A percentile compares a stretch with the other conserved stretches of the same genome.
Conservation (phyloP, 2,329 filamentous ascomycete genomes). For the Ascocoryne sarcoides region DNA sequence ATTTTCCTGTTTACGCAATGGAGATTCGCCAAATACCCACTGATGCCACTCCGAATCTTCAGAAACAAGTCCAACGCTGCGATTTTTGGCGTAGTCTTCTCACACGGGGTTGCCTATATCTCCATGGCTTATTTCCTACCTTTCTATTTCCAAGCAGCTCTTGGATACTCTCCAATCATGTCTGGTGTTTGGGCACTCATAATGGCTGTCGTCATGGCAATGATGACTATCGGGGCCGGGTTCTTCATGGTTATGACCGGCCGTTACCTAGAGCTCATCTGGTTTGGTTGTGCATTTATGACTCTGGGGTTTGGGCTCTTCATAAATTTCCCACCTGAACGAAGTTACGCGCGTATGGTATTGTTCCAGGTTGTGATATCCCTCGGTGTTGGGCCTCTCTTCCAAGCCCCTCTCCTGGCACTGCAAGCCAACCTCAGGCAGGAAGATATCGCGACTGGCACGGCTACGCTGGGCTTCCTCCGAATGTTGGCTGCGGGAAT, state of each 20-base stretch:
- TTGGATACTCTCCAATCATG: conserved; percentile 57
- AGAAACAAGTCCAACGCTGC: conserved; percentile 55
- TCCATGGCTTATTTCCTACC: conserved; percentile 9
- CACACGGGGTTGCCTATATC: conserved; percentile 48
- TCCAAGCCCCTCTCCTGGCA: conserved; percentile 45
- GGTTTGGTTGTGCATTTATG: conserved; percentile 33
- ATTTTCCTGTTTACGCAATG: conserved; percentile 63
- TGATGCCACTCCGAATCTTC: conserved; percentile 70
- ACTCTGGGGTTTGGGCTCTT: conserved; percentile 38
- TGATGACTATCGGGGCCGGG: conserved; percentile 37
- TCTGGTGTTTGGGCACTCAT: conserved; percentile 69
- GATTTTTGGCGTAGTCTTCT: conserved; percentile 56
- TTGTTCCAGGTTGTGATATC: conserved; percentile 42
- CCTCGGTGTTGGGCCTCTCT: conserved; percentile 42
- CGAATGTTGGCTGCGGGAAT: conserved; percentile 34
- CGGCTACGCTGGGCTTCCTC: conserved; percentile 40
- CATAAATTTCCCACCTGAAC: conserved; percentile 31
- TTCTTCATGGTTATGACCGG: conserved; percentile 41
- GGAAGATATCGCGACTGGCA: conserved; percentile 36
- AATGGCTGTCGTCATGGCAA: conserved; percentile 31
- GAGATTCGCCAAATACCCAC: conserved; percentile 62
- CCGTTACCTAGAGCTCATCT: conserved; percentile 37
- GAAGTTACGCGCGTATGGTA: conserved; percentile 34
- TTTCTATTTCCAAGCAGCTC: conserved; percentile 74
- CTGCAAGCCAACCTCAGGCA: conserved; percentile 41